Evolutionary conservation across 371 early-diverging fungal genomes (phyloP).

Genomic region (Mortierella sp.): DNA sequence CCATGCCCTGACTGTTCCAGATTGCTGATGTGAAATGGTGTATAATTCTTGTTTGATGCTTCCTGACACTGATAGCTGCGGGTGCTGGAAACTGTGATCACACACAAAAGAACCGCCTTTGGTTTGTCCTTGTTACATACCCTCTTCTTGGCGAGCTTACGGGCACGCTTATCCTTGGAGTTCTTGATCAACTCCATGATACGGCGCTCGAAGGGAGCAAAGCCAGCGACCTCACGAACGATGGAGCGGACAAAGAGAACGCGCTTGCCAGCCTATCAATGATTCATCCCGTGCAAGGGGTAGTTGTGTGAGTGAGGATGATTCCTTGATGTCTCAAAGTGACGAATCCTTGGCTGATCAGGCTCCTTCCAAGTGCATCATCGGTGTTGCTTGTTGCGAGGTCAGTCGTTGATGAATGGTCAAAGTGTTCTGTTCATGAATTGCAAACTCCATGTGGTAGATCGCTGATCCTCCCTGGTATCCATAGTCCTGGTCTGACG

Average conservation of each 20-base stretch:
- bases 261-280: constrained; percentile 82
- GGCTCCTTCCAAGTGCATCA: not conserved
- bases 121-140: constrained; percentile 59
- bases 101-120: not conserved
- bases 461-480: too few relatives aligned
- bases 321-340: not conserved
- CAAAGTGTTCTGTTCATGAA: too few relatives aligned
- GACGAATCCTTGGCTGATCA: not conserved
- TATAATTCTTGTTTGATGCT: too few relatives aligned
- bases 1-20: too few relatives aligned
- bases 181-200: constrained; percentile 99
- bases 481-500: not conserved
- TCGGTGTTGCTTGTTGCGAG: too few relatives aligned
- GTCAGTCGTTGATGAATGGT: too few relatives aligned
- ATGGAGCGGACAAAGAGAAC: constrained; percentile 92
- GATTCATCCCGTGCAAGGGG: not conserved
- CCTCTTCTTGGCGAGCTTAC: constrained; percentile 98
- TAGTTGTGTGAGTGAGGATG: not conserved
- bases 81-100: too few relatives aligned
- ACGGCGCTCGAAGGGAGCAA: constrained; percentile 98
- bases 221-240: constrained; percentile 97
- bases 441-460: too few relatives aligned
- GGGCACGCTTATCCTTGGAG: constrained; percentile 99
- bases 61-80: not conserved
- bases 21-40: too few relatives aligned